Conservation (phyloP, 176 grass and related monocot genomes). For the Leersia perrieri region DNA sequence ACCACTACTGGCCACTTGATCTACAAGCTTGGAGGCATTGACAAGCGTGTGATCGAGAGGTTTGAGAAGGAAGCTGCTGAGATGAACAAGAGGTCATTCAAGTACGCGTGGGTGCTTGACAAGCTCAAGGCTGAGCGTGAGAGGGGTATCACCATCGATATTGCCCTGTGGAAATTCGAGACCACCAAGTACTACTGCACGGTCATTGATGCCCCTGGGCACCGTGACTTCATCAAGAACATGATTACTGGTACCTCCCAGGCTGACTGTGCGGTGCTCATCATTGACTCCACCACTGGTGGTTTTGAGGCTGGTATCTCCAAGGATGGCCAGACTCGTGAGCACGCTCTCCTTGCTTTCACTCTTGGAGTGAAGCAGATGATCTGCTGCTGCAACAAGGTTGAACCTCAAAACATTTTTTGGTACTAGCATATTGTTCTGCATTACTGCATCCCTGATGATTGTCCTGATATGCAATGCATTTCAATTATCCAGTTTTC, state of each 20-base stretch:
- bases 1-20: constrained; percentile 86
- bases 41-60: constrained; percentile 86
- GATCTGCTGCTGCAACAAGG: constrained; percentile 95
- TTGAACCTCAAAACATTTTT: background rate
- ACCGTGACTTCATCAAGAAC: constrained; percentile 88
- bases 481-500: too few relatives aligned
- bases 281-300: constrained; percentile 85
- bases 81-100: constrained; percentile 85
- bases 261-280: constrained; percentile 76
- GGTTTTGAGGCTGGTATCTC: constrained; percentile 90
- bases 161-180: constrained; percentile 78
- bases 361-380: constrained; percentile 82
- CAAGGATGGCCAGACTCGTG: constrained; percentile 81
- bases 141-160: constrained; percentile 75
- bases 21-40: constrained; percentile 88
- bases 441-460: too few relatives aligned
- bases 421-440: too few relatives aligned
- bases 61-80: constrained; percentile 73
- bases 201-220: constrained; percentile 77
- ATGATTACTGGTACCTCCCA: constrained; percentile 87
- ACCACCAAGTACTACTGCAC: constrained; percentile 83
- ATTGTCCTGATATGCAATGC: too few relatives aligned
- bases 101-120: constrained; percentile 86
- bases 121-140: constrained; percentile 90
- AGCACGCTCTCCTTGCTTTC: constrained; percentile 80